Base-by-base conservation (phyloP, 169 alveolate genomes). In the Plasmodium coatneyi region DNA sequence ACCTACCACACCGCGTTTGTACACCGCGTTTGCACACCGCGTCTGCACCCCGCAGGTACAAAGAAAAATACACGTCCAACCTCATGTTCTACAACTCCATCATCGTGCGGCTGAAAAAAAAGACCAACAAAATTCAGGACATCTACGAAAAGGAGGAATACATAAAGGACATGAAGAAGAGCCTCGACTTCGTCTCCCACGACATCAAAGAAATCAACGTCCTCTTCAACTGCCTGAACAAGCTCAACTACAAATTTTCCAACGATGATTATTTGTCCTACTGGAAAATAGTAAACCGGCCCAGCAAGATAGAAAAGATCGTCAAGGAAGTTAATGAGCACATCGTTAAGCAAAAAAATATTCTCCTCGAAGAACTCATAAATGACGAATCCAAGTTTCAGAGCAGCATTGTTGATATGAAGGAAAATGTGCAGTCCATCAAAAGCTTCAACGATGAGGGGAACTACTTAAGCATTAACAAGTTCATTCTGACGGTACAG, bases 91-190 rank as follows among this genome's bases (percentile, higher is more conserved):
- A 87, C 56, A 87, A 87, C 52, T 87, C 93, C 32, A 80, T 87
- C 28, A 87, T 87, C 71, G 81, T 87, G 82, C 56, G 93, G 34
- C 56, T 87, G 36, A 87, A 87, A 79, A 87, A 87, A 66, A 87
- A 87, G 71, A 87, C 93, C 30, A 79, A 39, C 70, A 87, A 71
- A 34, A 87, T 87, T 54, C 93, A 87, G 71, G 93, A 87, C 22
- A 80, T 87, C n/a, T 87, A 87, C 49, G 93, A 87, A 87, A 87
- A 87, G 34, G 93, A 87, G 52, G 93, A 87, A 72, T 87, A 87
- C 49, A 87, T 87, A 78, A 87, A 87, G 25, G 93, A 80, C 19
- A 87, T 87, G 89, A 87, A 87, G 71, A 87, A 87, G 71, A 87
- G 93, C 72, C 93, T 78, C 14, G 89, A 76, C 71, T 87, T 87